phyloP scores from a whole-genome alignment of 495 filamentous ascomycete genomes.

The Clohesyomyces aquaticus region DNA sequence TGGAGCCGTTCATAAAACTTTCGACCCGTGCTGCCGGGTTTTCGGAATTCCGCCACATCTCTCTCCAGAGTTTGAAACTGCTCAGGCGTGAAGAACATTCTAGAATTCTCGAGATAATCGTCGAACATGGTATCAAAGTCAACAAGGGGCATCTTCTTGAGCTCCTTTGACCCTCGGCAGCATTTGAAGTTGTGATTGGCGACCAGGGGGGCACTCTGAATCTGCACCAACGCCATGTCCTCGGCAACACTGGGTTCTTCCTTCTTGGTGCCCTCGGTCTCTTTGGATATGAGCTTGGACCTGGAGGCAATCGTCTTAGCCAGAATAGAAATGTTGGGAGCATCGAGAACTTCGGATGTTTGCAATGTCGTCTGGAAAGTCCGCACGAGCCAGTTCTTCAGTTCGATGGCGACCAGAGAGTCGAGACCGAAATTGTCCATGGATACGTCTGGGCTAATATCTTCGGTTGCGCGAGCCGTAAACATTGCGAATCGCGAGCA shows the following conservation, averaged over 20 bases:
- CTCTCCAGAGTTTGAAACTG: neutral
- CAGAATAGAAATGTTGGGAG: neutral
- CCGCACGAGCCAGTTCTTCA: conserved; percentile 27
- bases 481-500: neutral
- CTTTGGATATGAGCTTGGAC: neutral
- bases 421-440: conserved; percentile 20
- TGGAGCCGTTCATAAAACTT: neutral
- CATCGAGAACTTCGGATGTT: conserved; percentile 11
- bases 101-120: neutral
- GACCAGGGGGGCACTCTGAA: no score
- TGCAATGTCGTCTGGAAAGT: neutral
- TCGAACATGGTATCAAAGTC: neutral
- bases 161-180: neutral
- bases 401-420: conserved; percentile 25
- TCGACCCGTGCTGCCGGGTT: neutral
- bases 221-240: no score
- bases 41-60: neutral
- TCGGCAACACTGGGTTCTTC: no score
- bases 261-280: neutral
- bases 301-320: neutral
- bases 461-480: neutral
- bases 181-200: no score
- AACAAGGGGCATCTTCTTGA: neutral
- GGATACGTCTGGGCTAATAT: neutral
- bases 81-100: neutral